These are phyloP conservation scores for Raffaelea arxii DNA, from an alignment of 2,329 filamentous ascomycete genomes.

Conservation along the genomic window DNA sequence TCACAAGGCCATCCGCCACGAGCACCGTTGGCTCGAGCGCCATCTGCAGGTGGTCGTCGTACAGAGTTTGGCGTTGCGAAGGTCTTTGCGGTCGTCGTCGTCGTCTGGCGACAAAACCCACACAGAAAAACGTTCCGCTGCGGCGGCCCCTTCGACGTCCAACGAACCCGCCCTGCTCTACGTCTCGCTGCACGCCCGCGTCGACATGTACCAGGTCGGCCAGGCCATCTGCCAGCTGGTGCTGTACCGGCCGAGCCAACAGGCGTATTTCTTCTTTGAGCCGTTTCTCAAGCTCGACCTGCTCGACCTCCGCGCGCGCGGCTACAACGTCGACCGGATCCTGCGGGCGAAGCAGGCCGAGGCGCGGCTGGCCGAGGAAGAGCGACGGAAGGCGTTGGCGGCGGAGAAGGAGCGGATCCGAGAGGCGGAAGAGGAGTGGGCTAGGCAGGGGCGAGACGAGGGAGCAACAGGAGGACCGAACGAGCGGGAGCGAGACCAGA, in stretches of 20 bases:
- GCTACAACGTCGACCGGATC: slow-evolving; percentile 95
- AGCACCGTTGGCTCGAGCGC: slow-evolving; percentile 83
- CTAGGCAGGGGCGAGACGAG: slow-evolving; percentile 31
- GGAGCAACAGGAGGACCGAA: background rate
- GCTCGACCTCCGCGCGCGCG: slow-evolving; percentile 70
- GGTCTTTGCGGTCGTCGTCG: slow-evolving; percentile 59
- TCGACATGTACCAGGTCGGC: slow-evolving; percentile 84
- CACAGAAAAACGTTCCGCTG: slow-evolving; percentile 66
- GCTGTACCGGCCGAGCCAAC: slow-evolving; percentile 72
- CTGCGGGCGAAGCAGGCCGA: slow-evolving; percentile 80
- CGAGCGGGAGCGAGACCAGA: background rate
- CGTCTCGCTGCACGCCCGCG: slow-evolving; percentile 55
- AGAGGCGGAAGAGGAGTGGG: slow-evolving; percentile 39
- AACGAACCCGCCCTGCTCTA: slow-evolving; percentile 55
- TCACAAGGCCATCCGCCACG: slow-evolving; percentile 70
- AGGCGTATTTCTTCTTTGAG: slow-evolving; percentile 84
- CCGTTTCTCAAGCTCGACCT: slow-evolving; percentile 82
- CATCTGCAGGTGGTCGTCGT: slow-evolving; percentile 72
- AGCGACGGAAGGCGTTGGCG: slow-evolving; percentile 64
- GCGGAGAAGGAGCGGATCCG: slow-evolving; percentile 61
- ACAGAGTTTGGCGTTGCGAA: slow-evolving; percentile 64
- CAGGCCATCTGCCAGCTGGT: slow-evolving; percentile 76
- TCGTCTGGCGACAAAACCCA: slow-evolving; percentile 52
- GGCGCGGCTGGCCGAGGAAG: slow-evolving; percentile 75
- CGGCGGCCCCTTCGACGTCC: slow-evolving; percentile 46